These are phyloP conservation scores for Lyophyllum decastes DNA, from an alignment of 768 basidiomycete species.

Conservation along the genomic window DNA sequence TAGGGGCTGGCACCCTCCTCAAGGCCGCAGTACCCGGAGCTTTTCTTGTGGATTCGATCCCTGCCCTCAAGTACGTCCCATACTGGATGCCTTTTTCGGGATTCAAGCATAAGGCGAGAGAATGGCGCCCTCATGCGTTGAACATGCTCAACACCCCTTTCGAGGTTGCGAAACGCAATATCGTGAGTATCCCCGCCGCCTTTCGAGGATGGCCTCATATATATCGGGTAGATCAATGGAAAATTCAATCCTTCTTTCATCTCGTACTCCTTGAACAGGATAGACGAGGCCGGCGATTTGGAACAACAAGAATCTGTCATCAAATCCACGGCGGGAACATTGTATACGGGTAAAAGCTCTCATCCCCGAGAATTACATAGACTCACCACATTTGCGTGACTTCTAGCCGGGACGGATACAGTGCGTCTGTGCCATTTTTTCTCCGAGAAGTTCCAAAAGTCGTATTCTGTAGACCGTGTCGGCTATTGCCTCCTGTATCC, in stretches of 20 bases:
- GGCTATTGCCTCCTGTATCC: slow-evolving; percentile 23
- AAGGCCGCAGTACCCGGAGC: slow-evolving; percentile 25
- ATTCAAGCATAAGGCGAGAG: slow-evolving; percentile 33
- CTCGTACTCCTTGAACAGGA: slow-evolving; percentile 16
- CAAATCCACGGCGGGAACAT: slow-evolving; percentile 23
- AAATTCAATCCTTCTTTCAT: slow-evolving; percentile 21
- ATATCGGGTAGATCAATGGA: slow-evolving; percentile 11
- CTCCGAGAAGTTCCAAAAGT: neutral
- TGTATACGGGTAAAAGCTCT: slow-evolving; percentile 24
- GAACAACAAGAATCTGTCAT: slow-evolving; percentile 20
- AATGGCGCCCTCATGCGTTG: slow-evolving; percentile 20
- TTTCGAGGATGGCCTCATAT: neutral
- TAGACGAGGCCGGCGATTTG: slow-evolving; percentile 16
- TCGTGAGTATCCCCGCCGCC: slow-evolving; percentile 12
- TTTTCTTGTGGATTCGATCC: slow-evolving; percentile 33
- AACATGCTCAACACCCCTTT: slow-evolving; percentile 26
- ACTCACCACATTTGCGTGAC: neutral
- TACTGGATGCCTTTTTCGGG: slow-evolving; percentile 36
- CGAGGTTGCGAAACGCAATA: slow-evolving; percentile 13
- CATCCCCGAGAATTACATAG: too few relatives aligned
- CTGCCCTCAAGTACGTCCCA: slow-evolving; percentile 33
- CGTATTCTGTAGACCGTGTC: slow-evolving; percentile 23
- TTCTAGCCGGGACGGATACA: slow-evolving; percentile 31
- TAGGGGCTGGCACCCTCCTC: neutral
- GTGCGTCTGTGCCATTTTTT: slow-evolving; percentile 10